A percentile compares a stretch with the other conserved stretches of the same genome.
These are phyloP conservation scores for Cajanus cajan DNA, from an alignment of 306 rosid genomes.

Conservation along the genomic window DNA sequence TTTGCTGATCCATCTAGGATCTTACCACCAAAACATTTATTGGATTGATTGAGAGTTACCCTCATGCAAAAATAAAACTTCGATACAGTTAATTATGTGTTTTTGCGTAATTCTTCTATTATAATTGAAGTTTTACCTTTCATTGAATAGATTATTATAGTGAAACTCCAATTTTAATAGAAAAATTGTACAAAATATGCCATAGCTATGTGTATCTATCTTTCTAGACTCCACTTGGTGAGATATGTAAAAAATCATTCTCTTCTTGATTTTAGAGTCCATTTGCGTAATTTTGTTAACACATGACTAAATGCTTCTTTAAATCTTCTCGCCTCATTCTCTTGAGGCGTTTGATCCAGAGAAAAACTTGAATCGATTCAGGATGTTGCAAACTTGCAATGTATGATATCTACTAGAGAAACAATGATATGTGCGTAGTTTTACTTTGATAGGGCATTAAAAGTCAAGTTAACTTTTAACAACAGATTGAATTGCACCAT, in stretches of 20 bases:
- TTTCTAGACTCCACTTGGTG: not conserved
- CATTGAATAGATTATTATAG: not conserved
- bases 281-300: not conserved
- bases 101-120: not conserved
- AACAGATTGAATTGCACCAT: not conserved
- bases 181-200: not conserved
- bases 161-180: not conserved
- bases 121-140: not conserved
- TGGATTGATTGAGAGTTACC: conserved; percentile 27
- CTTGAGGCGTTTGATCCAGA: not conserved
- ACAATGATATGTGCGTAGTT: not conserved
- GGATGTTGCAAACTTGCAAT: not conserved
- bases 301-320: not conserved
- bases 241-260: not conserved
- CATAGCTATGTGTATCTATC: not conserved
- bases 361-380: not conserved
- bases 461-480: not conserved
- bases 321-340: not conserved
- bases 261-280: not conserved
- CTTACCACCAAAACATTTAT: conserved; percentile 32
- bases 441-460: not conserved
- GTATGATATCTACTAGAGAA: not conserved
- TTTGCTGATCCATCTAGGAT: conserved; percentile 62
- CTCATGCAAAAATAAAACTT: not conserved
- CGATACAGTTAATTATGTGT: not conserved